Evolutionary conservation across 495 filamentous ascomycete genomes (phyloP).

Genomic region (Neurospora sp.): DNA sequence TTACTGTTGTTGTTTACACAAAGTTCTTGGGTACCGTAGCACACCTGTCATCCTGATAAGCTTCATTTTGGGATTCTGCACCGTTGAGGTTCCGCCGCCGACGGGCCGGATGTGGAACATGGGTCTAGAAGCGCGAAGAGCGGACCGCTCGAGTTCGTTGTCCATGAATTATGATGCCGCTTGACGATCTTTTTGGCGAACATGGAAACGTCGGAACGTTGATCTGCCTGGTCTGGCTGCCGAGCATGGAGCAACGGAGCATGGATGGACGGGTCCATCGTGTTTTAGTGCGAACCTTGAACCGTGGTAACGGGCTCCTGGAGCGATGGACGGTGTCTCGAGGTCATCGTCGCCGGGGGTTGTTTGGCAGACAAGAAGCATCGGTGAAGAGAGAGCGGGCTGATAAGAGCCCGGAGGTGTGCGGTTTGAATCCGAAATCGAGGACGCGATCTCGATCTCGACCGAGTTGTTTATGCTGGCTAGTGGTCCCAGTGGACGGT

Average conservation of each 20-base stretch:
- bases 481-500: background rate
- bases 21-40: background rate
- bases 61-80: background rate
- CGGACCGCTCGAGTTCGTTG: background rate
- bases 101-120: background rate
- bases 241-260: background rate
- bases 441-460: background rate
- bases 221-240: background rate
- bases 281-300: background rate
- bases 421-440: background rate
- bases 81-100: background rate
- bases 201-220: background rate
- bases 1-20: background rate
- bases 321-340: background rate
- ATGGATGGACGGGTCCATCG: background rate
- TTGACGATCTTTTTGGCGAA: background rate
- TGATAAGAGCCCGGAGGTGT: background rate
- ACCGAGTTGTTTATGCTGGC: background rate
- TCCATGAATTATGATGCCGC: background rate
- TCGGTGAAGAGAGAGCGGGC: background rate
- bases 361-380: background rate
- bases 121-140: background rate
- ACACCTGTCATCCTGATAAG: background rate
- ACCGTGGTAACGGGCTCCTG: background rate
- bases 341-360: background rate